Base-by-base conservation (phyloP, 2,329 filamentous ascomycete species). In the Furcasterigmium furcatum region DNA sequence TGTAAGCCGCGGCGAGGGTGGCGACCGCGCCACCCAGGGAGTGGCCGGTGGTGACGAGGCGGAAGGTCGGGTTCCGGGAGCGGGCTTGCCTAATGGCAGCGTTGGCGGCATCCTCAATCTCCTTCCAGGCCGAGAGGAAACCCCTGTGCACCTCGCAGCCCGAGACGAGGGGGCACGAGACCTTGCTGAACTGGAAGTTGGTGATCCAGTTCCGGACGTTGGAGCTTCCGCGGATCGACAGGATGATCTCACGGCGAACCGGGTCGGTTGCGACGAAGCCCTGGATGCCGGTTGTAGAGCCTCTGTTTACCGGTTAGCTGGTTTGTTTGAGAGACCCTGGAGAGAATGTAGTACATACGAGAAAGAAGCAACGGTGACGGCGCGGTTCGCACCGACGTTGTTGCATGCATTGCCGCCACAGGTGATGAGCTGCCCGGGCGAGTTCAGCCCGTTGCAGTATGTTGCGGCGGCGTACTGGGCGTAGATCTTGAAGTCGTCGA, bases 21-120 rank as follows among this genome's bases (percentile, higher is more conserved):
- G 77, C 81, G 2, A 88, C 68, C 6, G 83, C 83, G 21, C 71
- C 85, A 39, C 85, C 85, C 4, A 89, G 77, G 9, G 81, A 85
- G 68, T 88, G 85, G 29, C 85, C 86, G 0, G 82, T 82, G n/a
- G 75, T 62, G 16, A 84, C 59, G 57, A 87, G 57, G 38, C 61
- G 61, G 67, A 76, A 85, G 41, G 48, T 51, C 1, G 82, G 79
- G 64, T 80, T 64, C 21, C 68, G 59, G 1, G 58, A 55, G 32
- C 58, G 60, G 4, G 79, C 78, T 2, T 59, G 48, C 18, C 62
- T 52, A 19, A 86, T 58, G 43, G 70, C 72, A 2, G 56, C 52
- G 5, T 75, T 52, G 14, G 77, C 71, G 5, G 57, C 54, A 2
- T 46, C 44, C 13, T 67, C 55, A 18, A 84, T 70, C 49, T 84